Evolutionary conservation across 2,329 filamentous ascomycete genomes (phyloP).

Genomic region (Diaporthe citri): DNA sequence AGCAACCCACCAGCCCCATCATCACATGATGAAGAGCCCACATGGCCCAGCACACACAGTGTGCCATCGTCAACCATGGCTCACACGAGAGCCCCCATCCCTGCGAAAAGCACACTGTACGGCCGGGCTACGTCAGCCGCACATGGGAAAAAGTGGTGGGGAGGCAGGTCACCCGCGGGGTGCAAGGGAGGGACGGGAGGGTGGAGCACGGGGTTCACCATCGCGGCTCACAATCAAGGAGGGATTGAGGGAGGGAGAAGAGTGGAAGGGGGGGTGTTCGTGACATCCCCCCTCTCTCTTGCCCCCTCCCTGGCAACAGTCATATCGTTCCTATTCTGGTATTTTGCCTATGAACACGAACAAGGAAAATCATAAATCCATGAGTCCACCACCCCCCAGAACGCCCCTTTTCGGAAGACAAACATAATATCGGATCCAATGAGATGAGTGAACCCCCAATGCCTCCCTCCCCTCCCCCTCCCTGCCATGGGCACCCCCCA

Average conservation of each 20-base stretch:
- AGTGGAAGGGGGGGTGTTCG: background rate
- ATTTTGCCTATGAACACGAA: slow-evolving; percentile 30
- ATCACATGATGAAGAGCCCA: slow-evolving; percentile 36
- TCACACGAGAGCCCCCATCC: background rate
- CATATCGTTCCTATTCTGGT: slow-evolving; percentile 30
- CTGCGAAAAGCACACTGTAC: slow-evolving; percentile 33
- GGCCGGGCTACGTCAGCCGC: slow-evolving; percentile 35
- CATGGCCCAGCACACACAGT: slow-evolving; percentile 22
- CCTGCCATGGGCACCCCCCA: background rate
- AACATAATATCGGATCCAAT: background rate
- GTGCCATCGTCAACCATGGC: background rate
- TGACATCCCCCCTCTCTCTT: background rate
- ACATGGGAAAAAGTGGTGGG: slow-evolving; percentile 22
- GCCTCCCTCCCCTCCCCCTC: slow-evolving; percentile 11
- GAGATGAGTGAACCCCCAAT: background rate
- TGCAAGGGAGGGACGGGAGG: background rate
- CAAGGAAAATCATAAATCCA: slow-evolving; percentile 19
- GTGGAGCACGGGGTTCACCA: slow-evolving; percentile 7
- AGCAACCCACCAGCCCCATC: slow-evolving; percentile 26
- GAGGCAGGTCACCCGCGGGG: slow-evolving; percentile 26
- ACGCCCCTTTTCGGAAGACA: background rate
- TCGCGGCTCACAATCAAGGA: slow-evolving; percentile 7
- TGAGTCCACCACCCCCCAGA: background rate
- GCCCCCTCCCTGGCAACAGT: slow-evolving; percentile 12
- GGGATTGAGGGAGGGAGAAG: background rate